Conservation (phyloP, 306 rosid species). For the Dryas drummondii region DNA sequence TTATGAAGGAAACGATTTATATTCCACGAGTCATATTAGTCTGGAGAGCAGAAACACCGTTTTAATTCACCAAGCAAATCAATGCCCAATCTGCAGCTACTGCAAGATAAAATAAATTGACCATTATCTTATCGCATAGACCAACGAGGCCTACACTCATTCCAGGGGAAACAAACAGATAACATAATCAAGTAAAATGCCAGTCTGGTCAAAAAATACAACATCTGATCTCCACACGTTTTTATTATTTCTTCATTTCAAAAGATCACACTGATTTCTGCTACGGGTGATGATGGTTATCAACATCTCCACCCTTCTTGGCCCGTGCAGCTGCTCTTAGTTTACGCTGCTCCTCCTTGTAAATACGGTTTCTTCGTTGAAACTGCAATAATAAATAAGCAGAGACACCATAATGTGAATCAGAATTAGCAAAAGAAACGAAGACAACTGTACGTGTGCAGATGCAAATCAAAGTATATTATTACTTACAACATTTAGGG, state of each 20-base stretch:
- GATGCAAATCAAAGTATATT: neutral
- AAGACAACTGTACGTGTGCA: neutral
- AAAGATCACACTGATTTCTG: slow-evolving; percentile 26
- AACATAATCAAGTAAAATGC: slow-evolving; percentile 36
- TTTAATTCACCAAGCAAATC: slow-evolving; percentile 21
- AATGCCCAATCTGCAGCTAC: slow-evolving; percentile 5
- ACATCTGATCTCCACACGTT: slow-evolving; percentile 24
- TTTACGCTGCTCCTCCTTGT: slow-evolving; percentile 96
- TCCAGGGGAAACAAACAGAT: slow-evolving; percentile 31
- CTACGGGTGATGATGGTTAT: slow-evolving; percentile 60
- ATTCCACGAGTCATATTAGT: neutral
- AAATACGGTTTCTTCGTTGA: slow-evolving; percentile 86
- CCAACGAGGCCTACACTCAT: slow-evolving; percentile 32
- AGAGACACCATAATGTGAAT: neutral
- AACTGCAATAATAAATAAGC: slow-evolving; percentile 39
- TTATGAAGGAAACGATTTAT: neutral
- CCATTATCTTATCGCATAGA: slow-evolving; percentile 50
- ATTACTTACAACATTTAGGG: neutral
- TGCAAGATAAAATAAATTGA: slow-evolving; percentile 18
- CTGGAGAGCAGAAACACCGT: neutral
- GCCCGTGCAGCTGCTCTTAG: slow-evolving; percentile 70
- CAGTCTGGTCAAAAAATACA: slow-evolving; percentile 32
- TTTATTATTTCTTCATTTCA: slow-evolving; percentile 40
- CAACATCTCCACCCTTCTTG: slow-evolving; percentile 50
- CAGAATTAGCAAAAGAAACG: neutral